Percentiles rank a stretch among this genome's conserved stretches.
These are phyloP conservation scores for Starmerella stigmatis DNA, from an alignment of 805 yeast species.

Conservation along the genomic window DNA sequence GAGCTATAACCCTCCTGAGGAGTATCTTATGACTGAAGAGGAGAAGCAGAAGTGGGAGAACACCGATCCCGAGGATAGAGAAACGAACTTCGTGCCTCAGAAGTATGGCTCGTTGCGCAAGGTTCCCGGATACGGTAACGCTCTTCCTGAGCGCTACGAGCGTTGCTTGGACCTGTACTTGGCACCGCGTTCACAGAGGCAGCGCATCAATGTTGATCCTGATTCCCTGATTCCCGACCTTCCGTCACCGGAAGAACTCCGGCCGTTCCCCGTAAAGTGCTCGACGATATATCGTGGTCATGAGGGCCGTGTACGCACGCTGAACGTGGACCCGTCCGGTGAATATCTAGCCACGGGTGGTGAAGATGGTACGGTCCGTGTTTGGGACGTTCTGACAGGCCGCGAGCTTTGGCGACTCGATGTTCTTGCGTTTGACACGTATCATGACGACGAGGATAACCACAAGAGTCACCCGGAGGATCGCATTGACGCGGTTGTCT, in stretches of 20 bases:
- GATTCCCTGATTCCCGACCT: slow-evolving; percentile 90
- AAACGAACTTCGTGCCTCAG: slow-evolving; percentile 67
- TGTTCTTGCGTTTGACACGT: slow-evolving; percentile 31
- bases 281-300: slow-evolving; percentile 82
- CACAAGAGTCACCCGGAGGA: slow-evolving; percentile 39
- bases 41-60: slow-evolving; percentile 64
- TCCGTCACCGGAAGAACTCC: slow-evolving; percentile 90
- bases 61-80: slow-evolving; percentile 66
- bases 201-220: slow-evolving; percentile 87
- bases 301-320: slow-evolving; percentile 64
- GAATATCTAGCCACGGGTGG: slow-evolving; percentile 95
- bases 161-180: slow-evolving; percentile 85
- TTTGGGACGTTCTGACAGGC: slow-evolving; percentile 96
- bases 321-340: slow-evolving; percentile 81
- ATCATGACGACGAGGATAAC: slow-evolving; percentile 22
- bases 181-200: slow-evolving; percentile 91
- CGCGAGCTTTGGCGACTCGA: slow-evolving; percentile 65
- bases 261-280: slow-evolving; percentile 91
- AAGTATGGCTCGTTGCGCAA: slow-evolving; percentile 72
- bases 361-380: slow-evolving; percentile 87
- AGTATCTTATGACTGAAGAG: slow-evolving; percentile 70
- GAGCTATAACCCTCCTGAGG: slow-evolving; percentile 95
- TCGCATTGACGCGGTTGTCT: slow-evolving; percentile 41
- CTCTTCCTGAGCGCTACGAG: slow-evolving; percentile 83
- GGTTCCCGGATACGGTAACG: slow-evolving; percentile 85